Base-by-base conservation (phyloP, 129 eudicot genomes). In the Helianthus tuberosus region DNA sequence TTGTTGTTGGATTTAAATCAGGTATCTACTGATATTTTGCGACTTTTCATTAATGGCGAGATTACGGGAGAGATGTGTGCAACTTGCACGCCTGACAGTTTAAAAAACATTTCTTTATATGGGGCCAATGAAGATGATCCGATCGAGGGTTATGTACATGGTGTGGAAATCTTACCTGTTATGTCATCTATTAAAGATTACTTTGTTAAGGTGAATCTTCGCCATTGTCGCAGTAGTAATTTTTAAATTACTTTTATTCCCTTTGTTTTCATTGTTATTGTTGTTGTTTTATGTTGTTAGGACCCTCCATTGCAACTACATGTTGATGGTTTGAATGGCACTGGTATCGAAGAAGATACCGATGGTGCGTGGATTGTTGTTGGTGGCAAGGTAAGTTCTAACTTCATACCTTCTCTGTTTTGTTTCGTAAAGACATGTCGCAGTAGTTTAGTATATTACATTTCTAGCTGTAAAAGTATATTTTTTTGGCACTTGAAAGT, bases 281-380 rank as follows among this genome's bases (percentile, higher is more conserved):
- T 51, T 78, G 16, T 51, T 78, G 55, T 43, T 72, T 57, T 38
- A 61, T 53, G 41, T 48, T 76, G 71, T 64, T 75, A 93, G 96
- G 84, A 88, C 66, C 98, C 96, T n/a, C 95, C 98, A 6, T 25
- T 86, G 54, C 86, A 74, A 76, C 84, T 89, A 38, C 75, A 77
- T 59, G 67, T 89, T 78, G 96, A 93, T 80, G 58, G 53, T 82
- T 80, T 85, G 75, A 87, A 84, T 79, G 89, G 82, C 47, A 71
- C 71, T 15, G 92, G 88, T 43, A 81, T 93, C 5, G 96, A 90
- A 73, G 96, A 77, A 79, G 98, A 90, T 52, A 66, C n/a, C 43
- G 90, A 82, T 63, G 98, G 96, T 69, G 93, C 84, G 35, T 93
- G 96, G 98, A 86, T 80, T 65, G 84, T 93, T 77, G 90, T 88